A percentile compares a stretch with the other conserved stretches of the same genome.
These are phyloP conservation scores for Ophiocordyceps australis DNA, from an alignment of 2,329 filamentous ascomycete genomes.

Conservation along the genomic window DNA sequence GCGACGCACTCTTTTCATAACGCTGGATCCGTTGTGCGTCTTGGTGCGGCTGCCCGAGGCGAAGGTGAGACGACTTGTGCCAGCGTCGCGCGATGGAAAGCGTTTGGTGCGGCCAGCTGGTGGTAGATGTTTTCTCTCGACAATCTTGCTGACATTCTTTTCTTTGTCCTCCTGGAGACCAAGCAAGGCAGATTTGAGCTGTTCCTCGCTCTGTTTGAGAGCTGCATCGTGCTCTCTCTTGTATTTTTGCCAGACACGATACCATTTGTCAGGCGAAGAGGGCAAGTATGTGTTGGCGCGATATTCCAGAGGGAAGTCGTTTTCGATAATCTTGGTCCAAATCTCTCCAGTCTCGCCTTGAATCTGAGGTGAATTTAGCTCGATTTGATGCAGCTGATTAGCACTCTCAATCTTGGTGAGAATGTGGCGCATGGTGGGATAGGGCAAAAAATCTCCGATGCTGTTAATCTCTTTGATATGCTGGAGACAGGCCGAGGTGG, in stretches of 20 bases:
- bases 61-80: constrained; percentile 20
- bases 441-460: constrained; percentile 54
- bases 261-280: constrained; percentile 52
- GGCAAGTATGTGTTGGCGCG: constrained; percentile 46
- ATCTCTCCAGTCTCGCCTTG: constrained; percentile 49
- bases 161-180: constrained; percentile 39
- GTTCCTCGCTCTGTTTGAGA: constrained; percentile 39
- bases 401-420: constrained; percentile 56
- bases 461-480: constrained; percentile 42
- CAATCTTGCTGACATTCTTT: constrained; percentile 36
- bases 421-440: constrained; percentile 42
- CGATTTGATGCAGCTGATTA: constrained; percentile 55
- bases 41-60: constrained; percentile 31
- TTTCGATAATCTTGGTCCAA: constrained; percentile 64
- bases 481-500: constrained; percentile 30
- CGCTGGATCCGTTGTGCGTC: constrained; percentile 28
- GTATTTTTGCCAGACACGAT: constrained; percentile 58
- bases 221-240: constrained; percentile 37
- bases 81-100: constrained; percentile 10
- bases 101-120: constrained; percentile 16
- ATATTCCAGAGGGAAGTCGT: constrained; percentile 51
- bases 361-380: constrained; percentile 61
- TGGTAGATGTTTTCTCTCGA: constrained; percentile 29
- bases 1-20: constrained; percentile 36
- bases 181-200: constrained; percentile 36